Conservation (phyloP, 2,329 filamentous ascomycete genomes). For the Colletotrichum shisoi region DNA sequence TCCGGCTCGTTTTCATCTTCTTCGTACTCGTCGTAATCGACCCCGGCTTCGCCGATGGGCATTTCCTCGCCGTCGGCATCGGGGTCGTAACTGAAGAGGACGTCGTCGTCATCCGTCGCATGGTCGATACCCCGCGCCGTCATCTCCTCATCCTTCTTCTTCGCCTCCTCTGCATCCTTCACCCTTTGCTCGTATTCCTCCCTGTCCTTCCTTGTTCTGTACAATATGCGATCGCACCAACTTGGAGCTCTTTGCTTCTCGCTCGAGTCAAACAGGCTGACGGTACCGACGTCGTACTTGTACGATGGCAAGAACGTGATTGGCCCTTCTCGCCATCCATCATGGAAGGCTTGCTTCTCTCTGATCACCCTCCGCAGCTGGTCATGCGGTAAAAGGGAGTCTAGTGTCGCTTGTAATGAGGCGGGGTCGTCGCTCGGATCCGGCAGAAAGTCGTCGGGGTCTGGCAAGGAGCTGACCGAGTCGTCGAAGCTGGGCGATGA, state of each 20-base stretch:
- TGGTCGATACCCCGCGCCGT: constrained; percentile 78
- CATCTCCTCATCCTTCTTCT: constrained; percentile 84
- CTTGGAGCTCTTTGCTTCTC: constrained; percentile 92
- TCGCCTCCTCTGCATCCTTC: constrained; percentile 71
- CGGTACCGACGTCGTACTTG: constrained; percentile 95
- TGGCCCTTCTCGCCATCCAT: constrained; percentile 89
- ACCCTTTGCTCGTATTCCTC: constrained; percentile 69
- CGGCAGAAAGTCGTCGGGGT: constrained; percentile 71
- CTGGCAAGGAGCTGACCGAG: constrained; percentile 58
- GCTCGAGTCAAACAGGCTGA: constrained; percentile 91
- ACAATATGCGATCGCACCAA: constrained; percentile 96
- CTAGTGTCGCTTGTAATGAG: constrained; percentile 86
- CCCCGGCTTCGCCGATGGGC: constrained; percentile 49
- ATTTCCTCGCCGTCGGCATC: constrained; percentile 71
- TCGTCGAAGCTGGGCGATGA: constrained; percentile 49
- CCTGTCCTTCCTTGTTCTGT: constrained; percentile 76
- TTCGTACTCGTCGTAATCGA: constrained; percentile 69
- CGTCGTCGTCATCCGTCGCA: constrained; percentile 77
- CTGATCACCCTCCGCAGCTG: constrained; percentile 80
- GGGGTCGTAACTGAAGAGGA: constrained; percentile 90
- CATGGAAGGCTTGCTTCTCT: constrained; percentile 80
- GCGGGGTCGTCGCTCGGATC: constrained; percentile 80
- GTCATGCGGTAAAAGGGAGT: constrained; percentile 88
- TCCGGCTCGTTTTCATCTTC: constrained; percentile 57
- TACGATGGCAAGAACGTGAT: constrained; percentile 94